These are phyloP conservation scores for Alnus glutinosa DNA, from an alignment of 306 rosid species.

Conservation along the genomic window DNA sequence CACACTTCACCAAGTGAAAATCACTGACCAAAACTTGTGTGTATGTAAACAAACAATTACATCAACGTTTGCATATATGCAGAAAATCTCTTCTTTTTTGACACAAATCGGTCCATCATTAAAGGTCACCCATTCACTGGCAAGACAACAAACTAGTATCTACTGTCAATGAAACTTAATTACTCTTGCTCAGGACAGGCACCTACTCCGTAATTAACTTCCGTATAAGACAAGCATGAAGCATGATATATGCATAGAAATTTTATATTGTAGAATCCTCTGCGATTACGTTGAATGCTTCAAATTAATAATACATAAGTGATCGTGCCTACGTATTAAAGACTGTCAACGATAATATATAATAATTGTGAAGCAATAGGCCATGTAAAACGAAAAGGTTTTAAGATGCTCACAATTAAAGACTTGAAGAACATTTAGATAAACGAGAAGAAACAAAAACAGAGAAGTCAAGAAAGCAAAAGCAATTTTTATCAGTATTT, in stretches of 20 bases:
- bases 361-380: neutral
- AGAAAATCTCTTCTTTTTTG: neutral
- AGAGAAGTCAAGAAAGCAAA: neutral
- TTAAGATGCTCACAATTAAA: neutral
- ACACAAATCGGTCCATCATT: neutral
- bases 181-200: neutral
- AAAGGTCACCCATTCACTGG: neutral
- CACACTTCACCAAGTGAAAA: neutral
- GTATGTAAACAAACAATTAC: neutral
- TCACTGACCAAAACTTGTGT: neutral
- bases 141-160: neutral
- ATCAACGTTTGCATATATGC: neutral
- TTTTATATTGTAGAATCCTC: neutral
- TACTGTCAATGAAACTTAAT: neutral
- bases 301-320: neutral
- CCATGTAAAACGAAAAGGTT: neutral
- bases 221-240: neutral
- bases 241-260: neutral
- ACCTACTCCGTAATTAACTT: neutral
- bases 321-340: neutral
- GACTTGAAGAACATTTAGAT: neutral
- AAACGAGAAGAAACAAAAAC: neutral
- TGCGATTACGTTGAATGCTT: neutral
- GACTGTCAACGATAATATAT: slow-evolving; percentile 7
- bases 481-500: neutral